Base-by-base conservation (phyloP, 75 land plant species). In the Sequoia sempervirens region DNA sequence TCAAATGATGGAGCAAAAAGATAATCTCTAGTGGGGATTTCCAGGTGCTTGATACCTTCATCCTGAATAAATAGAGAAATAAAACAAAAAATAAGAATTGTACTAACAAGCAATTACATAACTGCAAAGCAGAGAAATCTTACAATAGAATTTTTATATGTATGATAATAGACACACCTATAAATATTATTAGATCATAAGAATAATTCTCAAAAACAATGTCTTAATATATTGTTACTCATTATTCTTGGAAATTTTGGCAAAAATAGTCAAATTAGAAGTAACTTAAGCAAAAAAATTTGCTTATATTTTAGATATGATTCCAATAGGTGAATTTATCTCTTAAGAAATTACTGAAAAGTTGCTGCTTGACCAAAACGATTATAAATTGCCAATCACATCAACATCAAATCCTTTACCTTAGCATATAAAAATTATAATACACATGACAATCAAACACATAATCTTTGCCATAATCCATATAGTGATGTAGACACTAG, bases 1-100 rank as follows among this genome's bases (percentile, higher is more conserved):
- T 56, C 86, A 82, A 91, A 82, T 36, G 91, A 88, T 28, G 98
- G 98, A 75, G 97, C 98, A 88, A 95, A 96, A 54, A 90, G 92
- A 81, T 95, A 95, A 83, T 95, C 98, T 89, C 98, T 92, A 56
- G 98, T 96, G 20, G 98, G 97, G 36, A 96, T 92, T 79, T 92
- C 91, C 86, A 96, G 85, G 81, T 96, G 92, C 15, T 91, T 85
- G 81, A 96, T 93, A 30, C 86, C 92, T 80, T 96, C 84, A 54
- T 79, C 92, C 98, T 96, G 84, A 36, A 87, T 3, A 38, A 78
- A 45, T 47, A 45, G 12, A 45, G 12, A 78, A 78, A 3, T n/a
- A 78, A 78, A 78, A 45, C n/a, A 45, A 23, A 78, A 41, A 10
- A 23, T 78, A 78, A 78, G 80, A 43, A 78, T 17, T 45, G 23